Percentiles rank a stretch among this genome's conserved stretches.
Evolutionary conservation across 306 rosid genomes (phyloP).

Genomic region (Corylus avellana): DNA sequence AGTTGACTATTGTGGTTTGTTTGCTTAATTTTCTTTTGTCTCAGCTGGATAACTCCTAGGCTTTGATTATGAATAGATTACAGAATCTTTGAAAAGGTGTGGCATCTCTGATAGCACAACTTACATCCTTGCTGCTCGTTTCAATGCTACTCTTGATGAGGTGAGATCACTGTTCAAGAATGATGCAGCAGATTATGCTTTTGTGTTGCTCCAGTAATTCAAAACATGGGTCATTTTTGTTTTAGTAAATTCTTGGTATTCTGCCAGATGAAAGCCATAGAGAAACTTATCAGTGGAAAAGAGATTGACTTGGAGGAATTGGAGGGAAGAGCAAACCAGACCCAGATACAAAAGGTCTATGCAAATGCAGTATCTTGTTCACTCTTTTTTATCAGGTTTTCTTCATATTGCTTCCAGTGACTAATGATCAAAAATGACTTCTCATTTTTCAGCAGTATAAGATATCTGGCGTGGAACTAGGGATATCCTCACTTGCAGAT

Average conservation of each 20-base stretch:
- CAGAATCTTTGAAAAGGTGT: slow-evolving; percentile 87
- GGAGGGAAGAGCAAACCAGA: slow-evolving; percentile 65
- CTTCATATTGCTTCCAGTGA: slow-evolving; percentile 15
- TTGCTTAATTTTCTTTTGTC: slow-evolving; percentile 10
- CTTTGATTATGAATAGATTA: slow-evolving; percentile 54
- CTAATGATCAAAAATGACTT: slow-evolving; percentile 16
- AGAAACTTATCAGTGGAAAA: slow-evolving; percentile 66
- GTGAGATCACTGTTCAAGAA: slow-evolving; percentile 37
- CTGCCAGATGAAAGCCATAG: slow-evolving; percentile 57
- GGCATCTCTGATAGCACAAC: slow-evolving; percentile 76
- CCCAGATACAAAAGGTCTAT: slow-evolving; percentile 77
- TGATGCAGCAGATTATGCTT: not conserved
- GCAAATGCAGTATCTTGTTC: not conserved
- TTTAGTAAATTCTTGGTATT: not conserved
- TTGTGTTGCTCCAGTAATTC: slow-evolving; percentile 7
- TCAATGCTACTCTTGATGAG: slow-evolving; percentile 72
- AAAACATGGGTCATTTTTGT: not conserved
- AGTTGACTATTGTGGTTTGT: slow-evolving; percentile 7
- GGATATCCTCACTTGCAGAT: slow-evolving; percentile 73
- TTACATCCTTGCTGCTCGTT: slow-evolving; percentile 75
- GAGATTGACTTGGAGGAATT: slow-evolving; percentile 74
- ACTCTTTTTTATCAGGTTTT: slow-evolving; percentile 7
- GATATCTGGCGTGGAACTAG: slow-evolving; percentile 66
- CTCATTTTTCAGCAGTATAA: slow-evolving; percentile 72
- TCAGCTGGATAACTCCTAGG: slow-evolving; percentile 25